Base-by-base conservation (phyloP, 305 asterid genomes). In the Solanum chacoense region DNA sequence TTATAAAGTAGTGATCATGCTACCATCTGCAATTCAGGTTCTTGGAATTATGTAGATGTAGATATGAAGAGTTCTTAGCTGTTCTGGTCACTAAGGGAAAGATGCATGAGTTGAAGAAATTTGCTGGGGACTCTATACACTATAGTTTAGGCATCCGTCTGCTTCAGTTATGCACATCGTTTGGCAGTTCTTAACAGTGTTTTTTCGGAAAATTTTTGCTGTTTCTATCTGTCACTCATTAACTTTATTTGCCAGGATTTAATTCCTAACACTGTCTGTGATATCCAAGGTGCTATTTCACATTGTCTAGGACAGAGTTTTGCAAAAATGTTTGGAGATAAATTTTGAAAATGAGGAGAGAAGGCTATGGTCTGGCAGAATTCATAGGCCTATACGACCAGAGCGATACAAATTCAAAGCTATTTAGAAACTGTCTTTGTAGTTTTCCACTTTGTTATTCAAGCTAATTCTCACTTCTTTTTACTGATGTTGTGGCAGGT, bases 121-220 rank as follows among this genome's bases (percentile, higher is more conserved):
- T 97, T 91, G 96, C 98, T 90, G 99, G 99, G 90, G 98, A 80
- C 98, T 95, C 75, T 96, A 95, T 91, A 95, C 98, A 95, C 98
- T 26, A 95, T 96, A 88, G 96, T 96, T 88, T 99, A 96, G 98
- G 99, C 95, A 55, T 89, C 55, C 4, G 24, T 2, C 55, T 40
- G 32, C 3, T 28, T 50, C 87, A 83, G 40, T 50, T 73, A 50
- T 11, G 6, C 73, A 31, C 42, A 5, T 45, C 29, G 22, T 31
- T 81, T 83, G 20, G 73, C 87, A 6, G 73, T 50, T 81, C 11
- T 81, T 29, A 42, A 10, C 9, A 6, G 37, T 81, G 38, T 81
- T 81, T 0, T 28, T 28, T 42, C 71, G 16, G 86, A 81, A 81
- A 18, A 42, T 29, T 81, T 71, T 81, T 50, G 31, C n/a, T 55